Evolutionary conservation across 2,329 filamentous ascomycete species (phyloP).

Genomic region (Rasamsonia emersonii): DNA sequence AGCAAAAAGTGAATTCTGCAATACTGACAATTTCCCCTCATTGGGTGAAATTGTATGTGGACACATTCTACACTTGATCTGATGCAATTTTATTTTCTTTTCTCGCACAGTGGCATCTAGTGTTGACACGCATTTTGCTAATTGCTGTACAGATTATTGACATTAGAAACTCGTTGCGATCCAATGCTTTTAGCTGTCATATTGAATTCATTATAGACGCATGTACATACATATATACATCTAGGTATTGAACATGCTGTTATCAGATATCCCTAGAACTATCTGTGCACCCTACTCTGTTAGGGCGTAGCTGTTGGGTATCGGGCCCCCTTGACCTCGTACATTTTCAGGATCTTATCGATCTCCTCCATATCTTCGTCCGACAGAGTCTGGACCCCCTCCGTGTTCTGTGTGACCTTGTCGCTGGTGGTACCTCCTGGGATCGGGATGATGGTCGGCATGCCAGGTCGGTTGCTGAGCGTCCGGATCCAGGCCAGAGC

Average conservation of each 20-base stretch:
- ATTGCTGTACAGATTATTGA: conserved; percentile 2
- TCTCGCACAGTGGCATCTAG: background rate
- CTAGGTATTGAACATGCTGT: too few relatives aligned
- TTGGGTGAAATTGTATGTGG: conserved; percentile 35
- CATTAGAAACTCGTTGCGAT: too few relatives aligned
- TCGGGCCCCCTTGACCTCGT: conserved; percentile 27
- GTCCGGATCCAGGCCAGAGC: conserved; percentile 42
- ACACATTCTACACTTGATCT: conserved; percentile 41
- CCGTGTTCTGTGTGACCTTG: conserved; percentile 27
- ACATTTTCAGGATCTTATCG: conserved; percentile 41
- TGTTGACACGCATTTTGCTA: conserved; percentile 3
- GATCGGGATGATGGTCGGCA: conserved; percentile 38
- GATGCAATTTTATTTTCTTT: conserved; percentile 14
- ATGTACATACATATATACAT: too few relatives aligned
- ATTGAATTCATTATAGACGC: too few relatives aligned
- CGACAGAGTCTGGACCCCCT: conserved; percentile 19
- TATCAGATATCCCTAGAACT: background rate
- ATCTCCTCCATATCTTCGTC: conserved; percentile 41
- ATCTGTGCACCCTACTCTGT: background rate
- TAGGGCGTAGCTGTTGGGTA: conserved; percentile 10
- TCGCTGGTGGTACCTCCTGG: conserved; percentile 34
- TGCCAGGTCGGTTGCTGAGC: conserved; percentile 33
- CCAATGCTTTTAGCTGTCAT: conserved; percentile 10
- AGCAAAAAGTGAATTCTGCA: conserved; percentile 38
- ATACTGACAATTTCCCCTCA: conserved; percentile 35